Evolutionary conservation across 2,329 filamentous ascomycete genomes (phyloP), one percentile per base, ranked within the genome.

Genomic region (Fonsecaea nubica): DNA sequence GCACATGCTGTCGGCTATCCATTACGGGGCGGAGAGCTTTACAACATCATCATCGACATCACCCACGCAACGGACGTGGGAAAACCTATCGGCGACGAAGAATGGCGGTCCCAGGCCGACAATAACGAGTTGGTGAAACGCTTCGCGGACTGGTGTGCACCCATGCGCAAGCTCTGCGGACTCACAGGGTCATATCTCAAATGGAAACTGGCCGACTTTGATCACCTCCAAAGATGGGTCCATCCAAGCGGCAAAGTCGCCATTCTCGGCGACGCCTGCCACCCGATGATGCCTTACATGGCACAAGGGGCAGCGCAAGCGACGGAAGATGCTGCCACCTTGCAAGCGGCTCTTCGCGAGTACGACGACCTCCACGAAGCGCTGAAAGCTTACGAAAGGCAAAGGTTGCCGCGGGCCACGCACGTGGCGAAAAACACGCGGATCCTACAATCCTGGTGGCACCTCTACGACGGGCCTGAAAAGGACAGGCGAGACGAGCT

Each of bases 271-370:
- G 80, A 82, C 58, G 77, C 79, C 9, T 79, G 79, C 0, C 80
- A 82, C 66, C 77, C 79, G n/a, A 82, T 81, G 79, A 72, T 80
- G 2, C 80, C 79, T 1, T 81, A 81, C 64, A 77, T 81, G 72
- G 79, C 80, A 0, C 79, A 81, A 50, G 74, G 80, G 0, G 80
- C 80, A 0, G 80, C 80, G 3, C 80, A 81, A 73, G 78, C 79
- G 0, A 76, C 81, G 2, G 80, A 82, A 71, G 80, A 82, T 58
- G 80, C 77, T 8, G 77, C 76, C 6, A 64, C 58, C 1, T 36
- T 67, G 7, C 18, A 12, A 53, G 65, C 65, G 2, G 55, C 63
- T 2, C 62, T 72, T 5, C 25, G 60, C 8, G 52, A 69, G 21
- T 67, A 52, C 40, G 50, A 64, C 30, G 55, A 54, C 13, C 32